These are phyloP conservation scores for Talaromyces sp. DNA, from an alignment of 2,329 filamentous ascomycete genomes.

Conservation along the genomic window DNA sequence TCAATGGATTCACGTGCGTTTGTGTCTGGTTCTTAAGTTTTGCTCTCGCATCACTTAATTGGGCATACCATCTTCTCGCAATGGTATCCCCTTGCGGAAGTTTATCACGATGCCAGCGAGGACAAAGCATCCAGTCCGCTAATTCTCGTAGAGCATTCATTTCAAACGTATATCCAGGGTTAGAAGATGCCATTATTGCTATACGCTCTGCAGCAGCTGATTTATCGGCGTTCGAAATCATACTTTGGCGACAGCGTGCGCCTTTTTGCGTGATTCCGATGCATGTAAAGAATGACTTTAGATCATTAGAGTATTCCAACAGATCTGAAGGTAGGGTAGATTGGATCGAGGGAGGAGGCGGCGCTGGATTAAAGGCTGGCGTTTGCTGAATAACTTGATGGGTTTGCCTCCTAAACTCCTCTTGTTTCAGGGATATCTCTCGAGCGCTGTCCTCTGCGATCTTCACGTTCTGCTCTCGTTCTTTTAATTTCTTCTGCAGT, in stretches of 20 bases:
- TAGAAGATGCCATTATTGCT: not conserved
- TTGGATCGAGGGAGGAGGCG: not conserved
- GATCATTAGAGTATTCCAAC: not conserved
- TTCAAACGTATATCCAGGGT: not conserved
- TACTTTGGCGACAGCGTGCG: conserved; percentile 2
- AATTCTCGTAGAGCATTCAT: conserved; percentile 7
- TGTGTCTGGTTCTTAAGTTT: not conserved
- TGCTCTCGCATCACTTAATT: conserved; percentile 4
- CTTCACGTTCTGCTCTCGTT: not conserved
- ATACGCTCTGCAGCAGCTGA: not conserved
- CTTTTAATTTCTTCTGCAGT: not conserved
- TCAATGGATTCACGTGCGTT: not conserved
- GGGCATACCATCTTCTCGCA: conserved; percentile 4
- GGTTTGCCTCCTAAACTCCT: not conserved
- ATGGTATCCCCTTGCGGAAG: conserved; percentile 4
- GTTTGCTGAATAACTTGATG: not conserved
- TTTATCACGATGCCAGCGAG: conserved; percentile 5
- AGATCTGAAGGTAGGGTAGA: conserved; percentile 1
- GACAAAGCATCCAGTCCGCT: conserved; percentile 11
- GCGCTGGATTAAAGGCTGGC: not conserved
- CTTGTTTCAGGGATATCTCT: not conserved
- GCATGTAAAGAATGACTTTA: conserved; percentile 6
- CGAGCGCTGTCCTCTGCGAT: not conserved
- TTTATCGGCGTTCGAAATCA: conserved; percentile 3
- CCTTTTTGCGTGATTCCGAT: conserved; percentile 7